Base-by-base conservation (phyloP, 441 rosid species). In the Adansonia madagascariensis region DNA sequence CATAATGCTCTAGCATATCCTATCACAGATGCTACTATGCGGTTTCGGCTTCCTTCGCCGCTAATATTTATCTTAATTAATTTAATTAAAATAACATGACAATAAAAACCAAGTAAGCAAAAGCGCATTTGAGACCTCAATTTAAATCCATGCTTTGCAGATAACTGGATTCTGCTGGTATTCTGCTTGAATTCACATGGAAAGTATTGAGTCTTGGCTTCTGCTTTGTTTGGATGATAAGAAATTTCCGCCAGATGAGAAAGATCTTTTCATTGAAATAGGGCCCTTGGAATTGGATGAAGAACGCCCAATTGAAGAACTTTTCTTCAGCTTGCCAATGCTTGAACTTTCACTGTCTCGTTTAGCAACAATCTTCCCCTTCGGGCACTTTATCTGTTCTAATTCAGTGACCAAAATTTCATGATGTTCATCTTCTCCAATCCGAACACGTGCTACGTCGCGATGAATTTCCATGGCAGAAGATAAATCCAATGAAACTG, bases 401-500 rank as follows among this genome's bases (percentile, higher is more conserved):
- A 61, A 39, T 22, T 74, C 75, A 18, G 50, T 11, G 52, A 74
- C 77, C 2, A 50, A 65, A 64, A 64, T 77, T 22, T 61, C 73
- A 60, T 55, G 68, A 6, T 67, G 62, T 73, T 81, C 75, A 41
- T 46, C 27, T 14, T 2, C 43, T 53, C 39, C 35, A 66, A 50
- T 6, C 44, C 44, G 8, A 41, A 41, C 6, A 41, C 6, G 8
- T 41, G 11, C 20, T 52, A 76, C 46, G 8, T 43, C 60, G 63
- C 44, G 70, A 2, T 79, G 75, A 0, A 83, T 75, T 76, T 74
- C 77, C 7, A 55, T n/a, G 31, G 91, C 89, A 63, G 92, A 80
- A 47, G 83, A 72, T 5, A 81, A 83, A 84, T 88, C 93, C 79
- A 87, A 24, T 0, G 95, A 91, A 73, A 86, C 80, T 0, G 93